phyloP scores from a whole-genome alignment of 2,329 filamentous ascomycete species.

The Geosmithia morbida region DNA sequence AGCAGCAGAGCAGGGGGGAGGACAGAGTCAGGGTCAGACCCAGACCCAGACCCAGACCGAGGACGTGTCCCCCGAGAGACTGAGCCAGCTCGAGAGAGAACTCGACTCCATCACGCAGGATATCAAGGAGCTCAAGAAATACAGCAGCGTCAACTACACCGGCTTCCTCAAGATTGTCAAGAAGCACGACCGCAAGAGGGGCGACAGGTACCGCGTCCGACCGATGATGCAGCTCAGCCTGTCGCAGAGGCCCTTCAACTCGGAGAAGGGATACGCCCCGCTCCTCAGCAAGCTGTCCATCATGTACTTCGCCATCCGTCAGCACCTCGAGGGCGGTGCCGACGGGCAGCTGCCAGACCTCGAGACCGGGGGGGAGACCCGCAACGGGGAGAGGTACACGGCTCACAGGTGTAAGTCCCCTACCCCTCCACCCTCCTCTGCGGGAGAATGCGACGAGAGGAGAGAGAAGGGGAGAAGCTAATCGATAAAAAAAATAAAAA shows the following conservation, averaged over 20 bases:
- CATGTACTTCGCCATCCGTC: conserved; percentile 89
- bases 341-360: conserved; percentile 23
- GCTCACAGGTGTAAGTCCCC: conserved; percentile 64
- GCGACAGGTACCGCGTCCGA: conserved; percentile 71
- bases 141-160: conserved; percentile 92
- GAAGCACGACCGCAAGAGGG: conserved; percentile 94
- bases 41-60: no score
- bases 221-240: conserved; percentile 85
- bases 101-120: conserved; percentile 81
- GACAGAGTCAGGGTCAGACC: no score
- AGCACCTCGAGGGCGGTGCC: conserved; percentile 53
- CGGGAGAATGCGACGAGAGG: neutral
- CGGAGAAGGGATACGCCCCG: conserved; percentile 76
- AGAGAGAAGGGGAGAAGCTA: no score
- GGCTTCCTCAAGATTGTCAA: conserved; percentile 97
- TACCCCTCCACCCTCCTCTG: neutral
- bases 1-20: no score
- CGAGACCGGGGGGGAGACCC: conserved; percentile 38
- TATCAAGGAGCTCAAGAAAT: conserved; percentile 86
- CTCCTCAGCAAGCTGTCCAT: conserved; percentile 81
- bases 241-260: conserved; percentile 84
- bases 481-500: neutral
- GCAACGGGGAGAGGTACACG: conserved; percentile 59
- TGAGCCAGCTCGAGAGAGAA: conserved; percentile 63
- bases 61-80: conserved; percentile 30